Evolutionary conservation across 108 stramenopile genomes (phyloP), one percentile per base, ranked within the genome.

Genomic region (Nitzschia putrida): DNA sequence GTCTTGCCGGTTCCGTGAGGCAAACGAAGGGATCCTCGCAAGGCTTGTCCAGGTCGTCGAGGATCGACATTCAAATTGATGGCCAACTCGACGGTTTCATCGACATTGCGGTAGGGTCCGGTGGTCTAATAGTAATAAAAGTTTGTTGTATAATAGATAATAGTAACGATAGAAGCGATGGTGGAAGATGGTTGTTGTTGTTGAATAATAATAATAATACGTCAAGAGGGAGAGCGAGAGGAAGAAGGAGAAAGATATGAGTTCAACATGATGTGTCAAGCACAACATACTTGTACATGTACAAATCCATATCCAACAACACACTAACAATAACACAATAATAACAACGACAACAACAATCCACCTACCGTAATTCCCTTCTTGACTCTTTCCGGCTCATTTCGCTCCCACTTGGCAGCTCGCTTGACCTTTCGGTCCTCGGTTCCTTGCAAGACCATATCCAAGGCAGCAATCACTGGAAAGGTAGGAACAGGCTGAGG

Each of bases 1-100:
- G 72, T 69, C 63, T 95, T 95, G 9, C 98, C 98, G 26, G 85
- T 96, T 29, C 96, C 96, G 71, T 95, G 84, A 13, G 98, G 98
- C 29, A 99, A 75, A n/a, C 65, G 58, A 23, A 93, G 14, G 0
- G 88, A 80, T 57, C 97, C 96, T 42, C 97, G 85, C 6, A 99
- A 64, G 8, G 84, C 80, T 69, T 99, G 96, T 47, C 94, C 94
- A 8, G 96, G 89, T 74, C 96, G 96, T 24, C 98, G 85, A 10
- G 96, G 96, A 80, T 99, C 98, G 1, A 99, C 59, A 76, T 94
- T 95, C 43, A 96, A 73, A 53, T 91, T 87, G 38, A 98, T 54
- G 14, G 93, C 90, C 58, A 98, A 21, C 39, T 96, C 95, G 16
- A 98, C 69, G 7, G 93, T 92, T 73, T 98, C 89, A 61, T 93